A percentile compares a stretch with the other conserved stretches of the same genome.
Evolutionary conservation across 495 filamentous ascomycete species (phyloP).

Genomic region (Aspergillus ellipticus): DNA sequence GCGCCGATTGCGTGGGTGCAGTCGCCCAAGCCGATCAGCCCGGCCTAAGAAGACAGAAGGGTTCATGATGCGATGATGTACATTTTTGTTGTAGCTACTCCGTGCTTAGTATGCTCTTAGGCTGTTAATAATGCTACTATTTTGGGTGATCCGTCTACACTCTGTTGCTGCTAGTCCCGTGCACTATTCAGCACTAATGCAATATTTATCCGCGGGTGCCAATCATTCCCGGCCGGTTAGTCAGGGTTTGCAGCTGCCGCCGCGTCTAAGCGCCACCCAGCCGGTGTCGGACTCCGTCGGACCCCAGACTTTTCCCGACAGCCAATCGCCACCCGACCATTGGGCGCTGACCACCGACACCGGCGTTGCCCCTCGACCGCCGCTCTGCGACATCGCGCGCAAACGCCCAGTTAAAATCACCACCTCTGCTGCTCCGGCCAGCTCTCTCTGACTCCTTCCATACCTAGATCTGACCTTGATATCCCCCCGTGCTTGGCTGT

Average conservation of each 20-base stretch:
- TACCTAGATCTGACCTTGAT: background rate
- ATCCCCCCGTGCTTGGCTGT: background rate
- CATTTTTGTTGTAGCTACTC: background rate
- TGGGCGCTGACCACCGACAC: conserved; percentile 42
- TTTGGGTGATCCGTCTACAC: too few relatives aligned
- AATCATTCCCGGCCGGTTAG: conserved; percentile 7
- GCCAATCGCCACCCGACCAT: conserved; percentile 29
- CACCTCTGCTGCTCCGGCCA: conserved; percentile 15
- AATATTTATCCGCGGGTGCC: background rate
- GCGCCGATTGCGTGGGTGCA: background rate
- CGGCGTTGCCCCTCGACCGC: conserved; percentile 39
- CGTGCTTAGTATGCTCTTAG: background rate
- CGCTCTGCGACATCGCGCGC: conserved; percentile 44
- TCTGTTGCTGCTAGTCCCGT: too few relatives aligned
- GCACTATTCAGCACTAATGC: background rate
- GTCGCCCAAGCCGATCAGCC: conserved; percentile 7
- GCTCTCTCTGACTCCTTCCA: conserved; percentile 9
- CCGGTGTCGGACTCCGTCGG: conserved; percentile 1
- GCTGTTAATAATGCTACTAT: too few relatives aligned
- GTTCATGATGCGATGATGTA: too few relatives aligned
- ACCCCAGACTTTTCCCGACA: conserved; percentile 1
- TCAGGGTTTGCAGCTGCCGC: conserved; percentile 1
- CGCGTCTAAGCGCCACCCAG: conserved; percentile 4
- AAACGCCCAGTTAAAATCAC: conserved; percentile 26
- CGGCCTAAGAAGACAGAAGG: background rate